Evolutionary conservation across 2,329 filamentous ascomycete genomes (phyloP).

Genomic region (Didymella glomerata): DNA sequence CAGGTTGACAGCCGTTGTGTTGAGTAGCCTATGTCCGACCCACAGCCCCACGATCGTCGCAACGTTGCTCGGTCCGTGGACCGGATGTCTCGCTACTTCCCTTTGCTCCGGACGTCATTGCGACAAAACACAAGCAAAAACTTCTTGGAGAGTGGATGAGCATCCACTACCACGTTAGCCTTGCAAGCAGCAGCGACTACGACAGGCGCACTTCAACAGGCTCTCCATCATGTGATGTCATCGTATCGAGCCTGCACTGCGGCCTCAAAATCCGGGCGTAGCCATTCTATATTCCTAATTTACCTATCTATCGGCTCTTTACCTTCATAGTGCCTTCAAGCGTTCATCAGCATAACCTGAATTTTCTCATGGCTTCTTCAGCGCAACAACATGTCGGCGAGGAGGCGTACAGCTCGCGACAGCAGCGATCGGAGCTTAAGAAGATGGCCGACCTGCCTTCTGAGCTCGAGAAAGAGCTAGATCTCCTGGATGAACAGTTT

Average conservation of each 20-base stretch:
- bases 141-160: conserved; percentile 13
- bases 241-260: conserved; percentile 19
- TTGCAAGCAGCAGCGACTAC: conserved; percentile 3
- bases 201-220: conserved; percentile 1
- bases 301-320: not conserved
- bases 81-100: conserved; percentile 8
- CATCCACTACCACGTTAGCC: conserved; percentile 10
- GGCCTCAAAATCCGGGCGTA: not conserved
- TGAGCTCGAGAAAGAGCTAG: conserved; percentile 32
- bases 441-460: conserved; percentile 29
- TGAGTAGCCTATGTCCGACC: conserved; percentile 7
- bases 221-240: conserved; percentile 27
- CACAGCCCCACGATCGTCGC: conserved; percentile 15
- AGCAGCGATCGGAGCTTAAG: conserved; percentile 31
- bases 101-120: conserved; percentile 19
- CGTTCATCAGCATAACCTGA: not conserved
- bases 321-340: not conserved
- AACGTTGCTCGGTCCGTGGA: conserved; percentile 14
- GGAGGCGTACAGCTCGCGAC: conserved; percentile 29
- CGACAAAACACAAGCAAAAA: conserved; percentile 17
- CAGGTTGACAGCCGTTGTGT: not conserved
- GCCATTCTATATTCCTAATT: not conserved
- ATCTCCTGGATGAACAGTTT: conserved; percentile 35
- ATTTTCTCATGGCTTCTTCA: conserved; percentile 21
- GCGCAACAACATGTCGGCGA: conserved; percentile 18